A percentile compares a stretch with the other conserved stretches of the same genome.
Evolutionary conservation across 1,284 basidiomycete genomes (phyloP).

Genomic region (Melampsora larici-populina): DNA sequence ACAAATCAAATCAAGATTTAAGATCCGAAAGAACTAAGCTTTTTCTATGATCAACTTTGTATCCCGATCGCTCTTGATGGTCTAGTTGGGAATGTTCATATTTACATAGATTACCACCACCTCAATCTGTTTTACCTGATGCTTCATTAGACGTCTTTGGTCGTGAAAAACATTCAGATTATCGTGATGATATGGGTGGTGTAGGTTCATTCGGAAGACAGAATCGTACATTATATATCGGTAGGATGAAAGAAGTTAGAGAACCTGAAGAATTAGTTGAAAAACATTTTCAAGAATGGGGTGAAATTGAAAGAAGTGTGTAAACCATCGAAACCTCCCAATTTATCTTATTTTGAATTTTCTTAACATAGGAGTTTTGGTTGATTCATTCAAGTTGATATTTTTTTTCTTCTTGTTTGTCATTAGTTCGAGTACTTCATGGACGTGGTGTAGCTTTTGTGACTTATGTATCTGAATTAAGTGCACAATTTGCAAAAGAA

Average conservation of each 20-base stretch:
- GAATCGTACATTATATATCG: constrained; percentile 92
- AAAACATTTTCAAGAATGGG: constrained; percentile 94
- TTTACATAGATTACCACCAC: constrained; percentile 76
- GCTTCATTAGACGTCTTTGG: constrained; percentile 95
- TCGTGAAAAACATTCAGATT: constrained; percentile 92
- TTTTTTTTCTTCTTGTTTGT: constrained; percentile 32
- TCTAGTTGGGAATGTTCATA: constrained; percentile 84
- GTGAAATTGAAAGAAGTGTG: constrained; percentile 86
- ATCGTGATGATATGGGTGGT: constrained; percentile 98
- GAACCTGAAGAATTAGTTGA: constrained; percentile 82
- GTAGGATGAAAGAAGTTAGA: constrained; percentile 85
- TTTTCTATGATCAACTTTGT: too few species aligned
- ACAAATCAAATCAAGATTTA: too few species aligned
- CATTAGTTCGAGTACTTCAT: constrained; percentile 77
- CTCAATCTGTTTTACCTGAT: constrained; percentile 69
- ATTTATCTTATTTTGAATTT: too few species aligned
- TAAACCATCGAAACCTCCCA: too few species aligned
- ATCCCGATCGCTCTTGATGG: too few species aligned
- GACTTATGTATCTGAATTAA: constrained; percentile 79
- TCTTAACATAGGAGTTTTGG: not conserved
- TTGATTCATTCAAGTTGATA: constrained; percentile 3
- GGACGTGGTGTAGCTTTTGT: constrained; percentile 96
- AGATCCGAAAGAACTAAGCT: too few species aligned
- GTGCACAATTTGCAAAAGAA: constrained; percentile 96
- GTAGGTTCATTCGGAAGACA: constrained; percentile 91